Evolutionary conservation across 768 basidiomycete species (phyloP).

Genomic region (Collybiopsis luxurians): DNA sequence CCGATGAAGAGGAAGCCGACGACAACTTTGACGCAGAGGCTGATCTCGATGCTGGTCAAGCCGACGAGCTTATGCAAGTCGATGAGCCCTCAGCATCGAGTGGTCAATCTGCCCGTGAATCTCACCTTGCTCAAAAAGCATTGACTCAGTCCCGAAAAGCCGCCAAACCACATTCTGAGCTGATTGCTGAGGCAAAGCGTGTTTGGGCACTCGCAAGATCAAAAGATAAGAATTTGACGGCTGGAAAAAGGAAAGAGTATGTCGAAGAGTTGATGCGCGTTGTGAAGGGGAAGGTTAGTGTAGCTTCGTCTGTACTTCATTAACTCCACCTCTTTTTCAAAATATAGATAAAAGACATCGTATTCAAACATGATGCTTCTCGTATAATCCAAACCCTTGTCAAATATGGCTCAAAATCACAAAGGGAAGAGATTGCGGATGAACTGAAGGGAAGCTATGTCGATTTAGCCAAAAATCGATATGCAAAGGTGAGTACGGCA

Average conservation of each 20-base stretch:
- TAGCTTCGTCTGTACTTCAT: too few species aligned
- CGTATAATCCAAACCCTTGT: constrained; percentile 80
- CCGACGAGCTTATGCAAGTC: constrained; percentile 27
- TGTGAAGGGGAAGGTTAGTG: constrained; percentile 80
- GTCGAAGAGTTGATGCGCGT: constrained; percentile 71
- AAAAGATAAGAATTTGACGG: constrained; percentile 59
- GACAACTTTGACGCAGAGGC: constrained; percentile 30
- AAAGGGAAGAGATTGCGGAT: constrained; percentile 75
- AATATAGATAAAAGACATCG: background rate
- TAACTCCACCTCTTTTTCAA: too few species aligned
- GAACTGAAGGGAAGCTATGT: constrained; percentile 83
- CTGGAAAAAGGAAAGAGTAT: constrained; percentile 72
- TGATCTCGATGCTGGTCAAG: too few species aligned
- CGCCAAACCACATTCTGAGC: constrained; percentile 66
- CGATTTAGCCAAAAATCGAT: constrained; percentile 81
- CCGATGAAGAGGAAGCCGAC: constrained; percentile 39
- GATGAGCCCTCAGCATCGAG: constrained; percentile 24
- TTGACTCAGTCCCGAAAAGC: constrained; percentile 70
- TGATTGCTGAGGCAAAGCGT: constrained; percentile 70
- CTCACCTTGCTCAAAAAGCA: constrained; percentile 67
- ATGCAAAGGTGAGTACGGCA: constrained; percentile 61
- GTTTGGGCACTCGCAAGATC: constrained; percentile 70
- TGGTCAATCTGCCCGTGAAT: constrained; percentile 56
- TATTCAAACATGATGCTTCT: constrained; percentile 88
- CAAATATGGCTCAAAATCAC: constrained; percentile 72